Base-by-base conservation (phyloP, 2,329 filamentous ascomycete genomes). In the Fusarium subtropicale region DNA sequence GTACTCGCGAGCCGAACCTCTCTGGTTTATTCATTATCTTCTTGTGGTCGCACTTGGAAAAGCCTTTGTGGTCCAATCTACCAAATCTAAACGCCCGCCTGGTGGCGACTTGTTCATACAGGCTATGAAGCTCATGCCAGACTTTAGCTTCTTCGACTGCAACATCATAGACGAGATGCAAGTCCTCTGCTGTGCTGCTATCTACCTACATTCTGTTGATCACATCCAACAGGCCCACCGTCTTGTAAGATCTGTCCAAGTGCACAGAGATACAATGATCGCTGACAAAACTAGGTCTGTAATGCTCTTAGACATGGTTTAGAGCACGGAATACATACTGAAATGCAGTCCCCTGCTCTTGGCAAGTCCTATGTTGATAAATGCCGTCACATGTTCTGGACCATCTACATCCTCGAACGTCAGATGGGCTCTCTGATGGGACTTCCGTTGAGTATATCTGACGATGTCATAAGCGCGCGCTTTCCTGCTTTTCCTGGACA, bases 11-110 rank as follows among this genome's bases (percentile, higher is more conserved):
- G 18, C 48, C 7, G 53, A 58, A 0, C 50, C 70, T 12, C 45
- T 72, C 6, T 72, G 70, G 70, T 69, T 71, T 42, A 28, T 71
- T 10, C 70, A 72, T 36, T 72, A 72, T 11, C 60, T 72, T 9
- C 44, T 72, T 13, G 50, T 72, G 5, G 30, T 72, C 20, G 70
- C 70, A 2, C 60, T 72, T 24, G 70, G 70, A 3, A 71, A 72
- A 12, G 64, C 70, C 0, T 72, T 72, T 38, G 64, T 72, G 24
- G 64, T 69, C 3, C 70, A 72, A 9, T 64, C 60, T 3, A 64
- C 60, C 6, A 72, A 71, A 20, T 66, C 67, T 5, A 53, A 26
- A 15, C 47, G 56, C 1, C 70, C 70, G 28, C 69, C 70, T 9
- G 70, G 70, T 0, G 53, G 44, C 0, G 70, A 71, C 4, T 46